Base-by-base conservation (phyloP, 257 asterid species). In the Solanum appendiculatum region DNA sequence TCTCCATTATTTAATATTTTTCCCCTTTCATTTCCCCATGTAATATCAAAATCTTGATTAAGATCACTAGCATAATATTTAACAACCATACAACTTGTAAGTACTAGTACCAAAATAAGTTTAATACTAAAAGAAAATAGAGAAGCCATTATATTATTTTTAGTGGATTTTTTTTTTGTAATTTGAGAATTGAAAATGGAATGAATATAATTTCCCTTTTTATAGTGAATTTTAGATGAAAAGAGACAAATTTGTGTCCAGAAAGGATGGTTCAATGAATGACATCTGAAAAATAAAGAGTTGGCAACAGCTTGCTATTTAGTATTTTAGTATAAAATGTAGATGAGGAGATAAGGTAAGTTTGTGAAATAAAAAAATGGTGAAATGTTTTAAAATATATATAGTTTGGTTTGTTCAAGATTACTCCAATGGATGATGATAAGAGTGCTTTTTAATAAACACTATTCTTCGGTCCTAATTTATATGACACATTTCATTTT, bases 11-110 rank as follows among this genome's bases (percentile, higher is more conserved):
- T 87, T 91, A 92, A 64, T 16, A 93, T 93, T 74, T 92, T 86
- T 6, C 94, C 98, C 46, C 94, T 82, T 37, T 88, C 91, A 34
- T 85, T 89, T 1, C 98, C 98, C 95, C 95, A 94, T 3, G 90
- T 92, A 36, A 93, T 90, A 2, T 93, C 96, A 58, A 94, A 94
- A 85, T 94, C 92, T 86, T 92, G 89, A 46, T 86, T 58, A 25
- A 88, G 87, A 39, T 93, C 92, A 74, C 86, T 66, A 3, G 88
- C 90, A 5, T 18, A 51, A 44, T 31, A 33, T 36, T 42, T 20
- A 21, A n/a, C 89, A 56, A 66, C 87, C 85, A 34, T 48, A 18
- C 90, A 83, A 42, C 85, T n/a, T 34, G 16, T 85, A 13, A 92
- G 7, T 14, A 88, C 2, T 20, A 86, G 36, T 4, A 86, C 3